A percentile compares a stretch with the other conserved stretches of the same genome.
These are phyloP conservation scores for Lichtheimia ornata DNA, from an alignment of 371 early-diverging fungal species.

Conservation along the genomic window DNA sequence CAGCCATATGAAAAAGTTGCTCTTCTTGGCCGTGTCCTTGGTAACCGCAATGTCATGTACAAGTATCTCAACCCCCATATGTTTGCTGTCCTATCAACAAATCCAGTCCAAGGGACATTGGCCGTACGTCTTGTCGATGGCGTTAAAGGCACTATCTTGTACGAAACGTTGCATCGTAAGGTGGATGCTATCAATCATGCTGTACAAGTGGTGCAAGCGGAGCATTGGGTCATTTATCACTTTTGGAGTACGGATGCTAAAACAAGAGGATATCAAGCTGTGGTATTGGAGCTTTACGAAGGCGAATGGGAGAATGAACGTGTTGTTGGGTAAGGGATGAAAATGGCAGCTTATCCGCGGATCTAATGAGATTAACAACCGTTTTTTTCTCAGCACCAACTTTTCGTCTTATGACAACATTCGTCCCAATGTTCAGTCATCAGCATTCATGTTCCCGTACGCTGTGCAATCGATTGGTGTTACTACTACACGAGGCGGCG, in stretches of 20 bases:
- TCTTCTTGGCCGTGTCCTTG: constrained; percentile 88
- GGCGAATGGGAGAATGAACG: constrained; percentile 75
- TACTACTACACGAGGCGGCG: constrained; percentile 82
- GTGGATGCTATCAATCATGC: constrained; percentile 59
- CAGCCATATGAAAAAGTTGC: constrained; percentile 66
- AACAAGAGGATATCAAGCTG: constrained; percentile 59
- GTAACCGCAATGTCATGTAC: constrained; percentile 92
- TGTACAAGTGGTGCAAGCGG: constrained; percentile 70
- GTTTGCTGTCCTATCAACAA: constrained; percentile 64
- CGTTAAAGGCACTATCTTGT: constrained; percentile 82
- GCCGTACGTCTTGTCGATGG: constrained; percentile 80
- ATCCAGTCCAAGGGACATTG: constrained; percentile 30
- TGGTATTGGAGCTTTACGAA: constrained; percentile 86
- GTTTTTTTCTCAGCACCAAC: constrained; percentile 37
- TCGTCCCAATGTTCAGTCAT: constrained; percentile 73
- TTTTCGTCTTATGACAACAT: constrained; percentile 75
- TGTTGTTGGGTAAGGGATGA: constrained; percentile 57
- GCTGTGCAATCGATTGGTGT: constrained; percentile 75
- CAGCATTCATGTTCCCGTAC: constrained; percentile 78
- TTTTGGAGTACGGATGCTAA: constrained; percentile 80
- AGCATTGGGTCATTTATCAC: constrained; percentile 89
- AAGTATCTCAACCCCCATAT: constrained; percentile 95
- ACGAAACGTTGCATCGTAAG: constrained; percentile 67
- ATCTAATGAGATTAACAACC: constrained; percentile 4
- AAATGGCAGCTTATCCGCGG: background rate